A percentile compares a stretch with the other conserved stretches of the same genome.
Conservation (phyloP, 768 basidiomycete genomes). For the Suillus tomentosus region DNA sequence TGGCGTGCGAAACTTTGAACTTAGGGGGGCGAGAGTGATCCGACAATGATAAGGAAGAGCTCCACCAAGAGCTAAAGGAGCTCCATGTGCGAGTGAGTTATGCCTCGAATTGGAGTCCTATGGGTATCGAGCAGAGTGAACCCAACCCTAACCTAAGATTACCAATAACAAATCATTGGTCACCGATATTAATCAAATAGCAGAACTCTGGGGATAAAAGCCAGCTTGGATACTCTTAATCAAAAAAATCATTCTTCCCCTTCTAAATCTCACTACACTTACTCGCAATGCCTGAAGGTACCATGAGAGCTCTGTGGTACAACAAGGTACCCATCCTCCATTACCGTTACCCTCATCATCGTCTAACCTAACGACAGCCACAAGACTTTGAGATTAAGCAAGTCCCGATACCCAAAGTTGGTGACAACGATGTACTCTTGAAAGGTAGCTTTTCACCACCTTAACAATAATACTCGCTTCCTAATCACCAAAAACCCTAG, state of each 20-base stretch:
- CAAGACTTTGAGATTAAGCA: constrained; percentile 64
- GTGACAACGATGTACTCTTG: constrained; percentile 72
- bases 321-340: constrained; percentile 46
- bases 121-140: background rate
- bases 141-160: constrained; percentile 1
- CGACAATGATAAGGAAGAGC: constrained; percentile 67
- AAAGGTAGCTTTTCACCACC: constrained; percentile 49
- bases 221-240: constrained; percentile 6
- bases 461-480: background rate
- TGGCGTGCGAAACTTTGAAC: too few relatives aligned
- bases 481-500: background rate
- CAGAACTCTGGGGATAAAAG: constrained; percentile 7
- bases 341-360: background rate
- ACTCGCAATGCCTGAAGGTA: constrained; percentile 52
- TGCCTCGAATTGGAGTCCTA: constrained; percentile 10
- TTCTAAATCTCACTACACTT: background rate
- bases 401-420: constrained; percentile 65
- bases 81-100: constrained; percentile 26
- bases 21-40: constrained; percentile 40
- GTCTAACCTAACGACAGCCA: constrained; percentile 45
- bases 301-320: constrained; percentile 79
- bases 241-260: constrained; percentile 11
- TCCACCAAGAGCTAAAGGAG: constrained; percentile 12
- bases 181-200: background rate
- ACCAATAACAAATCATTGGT: background rate